phyloP scores from a whole-genome alignment of 768 basidiomycete species.

The Megacollybia marginata region DNA sequence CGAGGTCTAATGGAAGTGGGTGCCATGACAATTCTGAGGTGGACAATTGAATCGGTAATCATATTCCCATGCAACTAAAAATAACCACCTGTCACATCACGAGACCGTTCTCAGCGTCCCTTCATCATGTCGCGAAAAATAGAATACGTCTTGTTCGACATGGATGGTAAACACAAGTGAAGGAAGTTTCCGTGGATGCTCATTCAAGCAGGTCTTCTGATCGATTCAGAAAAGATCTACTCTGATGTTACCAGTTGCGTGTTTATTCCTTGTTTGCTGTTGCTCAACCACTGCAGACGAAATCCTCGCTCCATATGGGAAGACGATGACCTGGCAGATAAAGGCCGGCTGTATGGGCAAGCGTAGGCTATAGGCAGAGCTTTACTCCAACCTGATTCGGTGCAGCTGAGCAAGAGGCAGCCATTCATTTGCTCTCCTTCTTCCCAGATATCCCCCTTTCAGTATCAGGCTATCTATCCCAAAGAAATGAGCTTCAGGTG shows the following conservation, averaged over 20 bases:
- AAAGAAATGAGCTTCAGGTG: constrained; percentile 54
- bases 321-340: constrained; percentile 81
- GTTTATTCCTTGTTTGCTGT: background rate
- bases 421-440: constrained; percentile 63
- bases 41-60: too few species aligned
- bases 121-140: constrained; percentile 11
- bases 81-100: too few species aligned
- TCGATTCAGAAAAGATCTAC: constrained; percentile 73
- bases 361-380: constrained; percentile 35
- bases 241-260: constrained; percentile 70
- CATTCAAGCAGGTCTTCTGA: constrained; percentile 48
- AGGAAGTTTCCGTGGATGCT: background rate
- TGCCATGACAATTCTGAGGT: background rate
- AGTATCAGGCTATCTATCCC: constrained; percentile 48
- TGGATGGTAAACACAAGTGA: constrained; percentile 46
- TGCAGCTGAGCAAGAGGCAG: constrained; percentile 58
- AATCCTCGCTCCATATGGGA: constrained; percentile 64
- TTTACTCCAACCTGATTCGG: background rate
- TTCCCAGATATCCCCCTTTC: constrained; percentile 69
- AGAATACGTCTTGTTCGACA: constrained; percentile 66
- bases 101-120: background rate
- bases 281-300: constrained; percentile 38
- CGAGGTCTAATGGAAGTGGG: background rate
- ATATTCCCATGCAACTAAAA: too few species aligned
- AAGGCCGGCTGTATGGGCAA: constrained; percentile 88